These are phyloP conservation scores for Tetrapisispora taiwanensis DNA, from an alignment of 805 yeast genomes.

Conservation along the genomic window DNA sequence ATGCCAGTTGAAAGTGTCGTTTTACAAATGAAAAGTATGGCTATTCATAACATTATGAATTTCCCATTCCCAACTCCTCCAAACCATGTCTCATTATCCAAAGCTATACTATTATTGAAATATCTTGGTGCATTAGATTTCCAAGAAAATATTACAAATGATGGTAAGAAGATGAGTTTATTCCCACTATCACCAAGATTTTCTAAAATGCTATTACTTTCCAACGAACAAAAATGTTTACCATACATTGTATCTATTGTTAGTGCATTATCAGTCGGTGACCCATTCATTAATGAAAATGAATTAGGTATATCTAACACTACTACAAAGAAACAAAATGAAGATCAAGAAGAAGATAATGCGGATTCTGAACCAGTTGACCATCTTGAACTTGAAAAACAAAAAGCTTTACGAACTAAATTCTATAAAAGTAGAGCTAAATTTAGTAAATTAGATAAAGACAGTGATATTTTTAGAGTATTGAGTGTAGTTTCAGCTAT, in stretches of 20 bases:
- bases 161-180: constrained; percentile 78
- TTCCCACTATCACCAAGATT: constrained; percentile 93
- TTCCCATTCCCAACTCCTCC: constrained; percentile 98
- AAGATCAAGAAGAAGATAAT: constrained; percentile 16
- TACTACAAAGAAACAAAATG: constrained; percentile 7
- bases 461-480: constrained; percentile 64
- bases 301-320: constrained; percentile 49
- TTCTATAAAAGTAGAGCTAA: constrained; percentile 49
- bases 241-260: constrained; percentile 88
- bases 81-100: constrained; percentile 43
- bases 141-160: constrained; percentile 50
- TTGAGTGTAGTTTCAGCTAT: constrained; percentile 80
- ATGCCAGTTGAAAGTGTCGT: constrained; percentile 98
- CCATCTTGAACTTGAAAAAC: background rate
- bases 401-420: constrained; percentile 35
- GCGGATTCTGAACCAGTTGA: constrained; percentile 25
- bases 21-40: constrained; percentile 92
- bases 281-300: constrained; percentile 68
- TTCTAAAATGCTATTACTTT: constrained; percentile 79
- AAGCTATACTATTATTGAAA: constrained; percentile 58
- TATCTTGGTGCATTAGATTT: constrained; percentile 66
- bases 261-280: constrained; percentile 87
- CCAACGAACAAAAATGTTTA: constrained; percentile 76
- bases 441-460: constrained; percentile 59
- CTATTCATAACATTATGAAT: constrained; percentile 77